Percentiles rank a stretch among this genome's conserved stretches.
phyloP scores from a whole-genome alignment of 257 asterid genomes.

The Euphrasia confusa region DNA sequence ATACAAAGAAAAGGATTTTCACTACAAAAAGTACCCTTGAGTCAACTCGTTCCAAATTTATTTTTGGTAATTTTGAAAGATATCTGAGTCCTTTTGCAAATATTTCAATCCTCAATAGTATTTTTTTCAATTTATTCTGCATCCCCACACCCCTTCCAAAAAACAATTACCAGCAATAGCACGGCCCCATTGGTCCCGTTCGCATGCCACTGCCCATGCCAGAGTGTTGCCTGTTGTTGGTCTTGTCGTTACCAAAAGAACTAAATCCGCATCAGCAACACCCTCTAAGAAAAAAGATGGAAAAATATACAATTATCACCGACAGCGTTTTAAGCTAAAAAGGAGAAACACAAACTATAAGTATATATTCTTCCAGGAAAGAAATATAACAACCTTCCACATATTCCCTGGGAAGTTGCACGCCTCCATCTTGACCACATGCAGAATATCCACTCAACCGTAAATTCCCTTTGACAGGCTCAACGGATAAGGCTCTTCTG shows the following conservation, averaged over 20 bases:
- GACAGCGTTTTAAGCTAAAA: neutral
- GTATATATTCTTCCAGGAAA: slow-evolving; percentile 23
- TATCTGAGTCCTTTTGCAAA: too few species aligned
- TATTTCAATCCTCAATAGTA: too few species aligned
- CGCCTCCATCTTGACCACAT: slow-evolving; percentile 99
- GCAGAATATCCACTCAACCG: slow-evolving; percentile 99
- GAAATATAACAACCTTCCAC: slow-evolving; percentile 61
- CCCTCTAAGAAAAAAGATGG: slow-evolving; percentile 56
- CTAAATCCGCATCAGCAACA: slow-evolving; percentile 84
- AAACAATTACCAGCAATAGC: slow-evolving; percentile 75
- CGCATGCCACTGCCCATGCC: slow-evolving; percentile 99
- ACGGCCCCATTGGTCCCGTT: slow-evolving; percentile 99
- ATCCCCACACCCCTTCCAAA: neutral
- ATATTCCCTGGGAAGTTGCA: slow-evolving; percentile 91
- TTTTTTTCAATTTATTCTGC: too few species aligned
- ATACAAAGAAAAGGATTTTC: neutral
- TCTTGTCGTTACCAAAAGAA: slow-evolving; percentile 92
- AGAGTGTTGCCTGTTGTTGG: slow-evolving; percentile 94
- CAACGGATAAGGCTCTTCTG: slow-evolving; percentile 85
- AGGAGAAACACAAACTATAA: neutral
- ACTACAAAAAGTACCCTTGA: too few species aligned
- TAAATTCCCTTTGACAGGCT: slow-evolving; percentile 89
- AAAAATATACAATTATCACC: neutral
- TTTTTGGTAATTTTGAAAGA: too few species aligned
- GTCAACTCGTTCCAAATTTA: too few species aligned